Evolutionary conservation across 306 rosid genomes (phyloP).

Genomic region (Vachellia collinsii): DNA sequence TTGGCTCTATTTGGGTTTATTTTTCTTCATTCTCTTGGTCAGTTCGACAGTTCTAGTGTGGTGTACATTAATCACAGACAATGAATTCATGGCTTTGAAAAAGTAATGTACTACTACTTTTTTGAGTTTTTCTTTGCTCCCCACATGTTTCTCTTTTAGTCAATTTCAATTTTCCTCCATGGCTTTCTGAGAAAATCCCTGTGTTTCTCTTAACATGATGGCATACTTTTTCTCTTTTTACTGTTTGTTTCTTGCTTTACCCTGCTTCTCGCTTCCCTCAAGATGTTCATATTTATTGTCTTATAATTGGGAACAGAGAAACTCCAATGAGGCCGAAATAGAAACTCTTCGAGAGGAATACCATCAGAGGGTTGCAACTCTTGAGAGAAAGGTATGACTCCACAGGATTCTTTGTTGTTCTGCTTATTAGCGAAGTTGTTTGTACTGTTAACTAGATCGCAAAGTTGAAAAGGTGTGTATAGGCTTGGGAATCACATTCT

Average conservation of each 20-base stretch:
- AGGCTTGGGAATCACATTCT: not conserved
- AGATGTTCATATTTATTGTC: slow-evolving; percentile 21
- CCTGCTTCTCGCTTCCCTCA: slow-evolving; percentile 17
- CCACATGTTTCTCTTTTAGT: not conserved
- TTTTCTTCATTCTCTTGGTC: slow-evolving; percentile 5
- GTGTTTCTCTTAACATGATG: not conserved
- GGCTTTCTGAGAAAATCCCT: not conserved
- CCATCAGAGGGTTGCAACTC: slow-evolving; percentile 73
- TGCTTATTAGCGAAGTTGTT: not conserved
- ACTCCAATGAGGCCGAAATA: slow-evolving; percentile 74
- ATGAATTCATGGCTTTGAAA: not conserved
- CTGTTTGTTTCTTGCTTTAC: not conserved
- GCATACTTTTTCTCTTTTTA: not conserved
- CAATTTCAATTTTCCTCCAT: not conserved
- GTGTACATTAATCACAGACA: slow-evolving; percentile 7
- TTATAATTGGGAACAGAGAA: slow-evolving; percentile 56
- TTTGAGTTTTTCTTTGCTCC: slow-evolving; percentile 1
- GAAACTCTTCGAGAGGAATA: slow-evolving; percentile 80
- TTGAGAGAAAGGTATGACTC: slow-evolving; percentile 69
- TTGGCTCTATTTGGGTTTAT: slow-evolving; percentile 19
- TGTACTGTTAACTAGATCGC: slow-evolving; percentile 3
- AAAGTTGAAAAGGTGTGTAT: slow-evolving; percentile 8
- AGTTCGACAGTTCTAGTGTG: not conserved
- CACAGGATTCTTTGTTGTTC: not conserved
- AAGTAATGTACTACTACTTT: slow-evolving; percentile 7